These are phyloP conservation scores for Asclepias syriaca DNA, from an alignment of 257 asterid species.

Conservation along the genomic window DNA sequence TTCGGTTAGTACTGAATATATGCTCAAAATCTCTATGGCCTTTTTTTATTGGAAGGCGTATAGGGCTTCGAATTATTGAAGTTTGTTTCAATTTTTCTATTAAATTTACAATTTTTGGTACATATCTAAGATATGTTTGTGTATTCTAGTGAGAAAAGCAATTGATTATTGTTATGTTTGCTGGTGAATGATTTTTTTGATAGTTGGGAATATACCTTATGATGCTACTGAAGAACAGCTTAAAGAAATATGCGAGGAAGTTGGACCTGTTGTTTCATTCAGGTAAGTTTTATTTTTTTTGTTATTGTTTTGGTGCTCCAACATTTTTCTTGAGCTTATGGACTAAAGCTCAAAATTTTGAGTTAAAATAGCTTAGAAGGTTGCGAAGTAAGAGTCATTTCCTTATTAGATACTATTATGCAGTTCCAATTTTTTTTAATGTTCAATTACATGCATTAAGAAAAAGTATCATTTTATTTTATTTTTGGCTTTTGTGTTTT, in stretches of 20 bases:
- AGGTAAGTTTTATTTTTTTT: slow-evolving; percentile 44
- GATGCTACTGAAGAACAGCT: slow-evolving; percentile 96
- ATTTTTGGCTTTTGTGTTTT: not conserved
- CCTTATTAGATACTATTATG: not conserved
- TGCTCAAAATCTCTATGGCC: not conserved
- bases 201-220: slow-evolving; percentile 97
- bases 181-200: slow-evolving; percentile 10
- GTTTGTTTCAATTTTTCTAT: not conserved
- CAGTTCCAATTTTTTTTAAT: not conserved
- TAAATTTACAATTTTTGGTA: not conserved
- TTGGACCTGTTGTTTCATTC: slow-evolving; percentile 95
- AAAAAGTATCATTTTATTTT: not conserved
- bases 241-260: slow-evolving; percentile 91
- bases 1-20: slow-evolving; percentile 43
- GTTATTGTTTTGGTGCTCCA: not conserved
- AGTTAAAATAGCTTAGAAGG: too few relatives aligned
- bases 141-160: not conserved
- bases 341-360: not conserved
- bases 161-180: slow-evolving; percentile 3
- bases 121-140: not conserved
- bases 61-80: not conserved
- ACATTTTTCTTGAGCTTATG: not conserved
- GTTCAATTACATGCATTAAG: not conserved
- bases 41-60: not conserved
- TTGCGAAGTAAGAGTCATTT: not conserved